Evolutionary conservation across 2,329 filamentous ascomycete species (phyloP), one percentile per base, ranked within the genome.

Genomic region (Acephala macrosclerotiorum): DNA sequence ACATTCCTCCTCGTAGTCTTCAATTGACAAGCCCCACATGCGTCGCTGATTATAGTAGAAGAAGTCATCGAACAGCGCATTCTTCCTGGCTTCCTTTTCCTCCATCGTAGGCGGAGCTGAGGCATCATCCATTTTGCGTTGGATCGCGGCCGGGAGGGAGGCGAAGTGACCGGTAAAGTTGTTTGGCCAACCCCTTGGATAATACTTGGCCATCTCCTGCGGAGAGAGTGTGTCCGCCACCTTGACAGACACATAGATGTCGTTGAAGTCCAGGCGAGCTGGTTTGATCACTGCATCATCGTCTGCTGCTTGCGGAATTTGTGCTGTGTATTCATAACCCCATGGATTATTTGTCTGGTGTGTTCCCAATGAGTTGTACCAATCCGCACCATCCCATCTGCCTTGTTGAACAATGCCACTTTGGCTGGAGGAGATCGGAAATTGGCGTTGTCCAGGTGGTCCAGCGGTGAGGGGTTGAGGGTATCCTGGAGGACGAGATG

Each of bases 391-490:
- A 1, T 45, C 57, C 35, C 55, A 35, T 60, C 60, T 40, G 55
- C 20, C 56, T 47, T 71, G 57, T 58, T 68, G 60, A 55, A 14
- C 36, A 53, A 11, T 61, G 63, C 33, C 56, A 66, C 14, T 53
- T 53, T 9, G 2, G 25, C 12, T 53, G 25, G 5, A 18, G 49
- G 49, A 16, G 7, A 25, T 4, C 25, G 25, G 26, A 16, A n/a
- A 12, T 53, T 49, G 45, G 33, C 76, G 71, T 49, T 75, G 73
- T 29, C 76, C 74, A 51, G 76, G 76, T 58, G 76, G 76, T 25
- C 76, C 76, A 26, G 76, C 76, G n/a, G 74, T 77, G 8, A 78
- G 70, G 35, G 76, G 75, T 33, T 73, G 72, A 58, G 74, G 75
- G 38, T 74, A 75, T 60, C 74, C 75, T 7, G 53, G 58, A 45